Evolutionary conservation across 768 basidiomycete species (phyloP), one percentile per base, ranked within the genome.

Genomic region (Calocera viscosa): DNA sequence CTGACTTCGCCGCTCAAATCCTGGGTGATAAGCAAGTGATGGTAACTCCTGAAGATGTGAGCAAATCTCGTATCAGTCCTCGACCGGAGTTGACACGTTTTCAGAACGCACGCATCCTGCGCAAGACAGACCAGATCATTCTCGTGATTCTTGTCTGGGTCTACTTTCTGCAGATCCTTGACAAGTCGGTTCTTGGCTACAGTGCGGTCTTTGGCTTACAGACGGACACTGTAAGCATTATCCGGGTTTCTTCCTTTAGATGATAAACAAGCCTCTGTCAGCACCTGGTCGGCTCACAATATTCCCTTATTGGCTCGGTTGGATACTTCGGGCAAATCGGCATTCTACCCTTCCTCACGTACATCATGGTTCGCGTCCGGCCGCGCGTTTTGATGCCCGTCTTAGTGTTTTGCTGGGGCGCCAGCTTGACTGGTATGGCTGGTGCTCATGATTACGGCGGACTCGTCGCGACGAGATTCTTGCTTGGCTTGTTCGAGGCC

Each of bases 401-500:
- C 67, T 65, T 73, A 35, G 69, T 74, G 11, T 60, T 68, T 40
- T 66, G 65, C 67, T 72, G 72, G 72, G 70, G 69, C 1, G 66
- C 49, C 19, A 66, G 71, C 11, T 67, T 73, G 24, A 66, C 68
- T 32, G 74, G 74, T 16, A 73, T 76, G 72, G 74, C 72, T 5
- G 71, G 68, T 43, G 69, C 70, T 10, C 71, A 70, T 33, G 67
- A 63, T 60, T 75, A 70, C 65, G 64, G 32, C 10, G 47, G 72
- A 0, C 72, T 78, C 12, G 65, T 72, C 17, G 76, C 72, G 33
- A 73, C 73, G 22, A 70, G 77, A 33, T 75, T 76, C 75, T 65
- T 78, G 38, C 72, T 78, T 17, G 77, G 77, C 35, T 71, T 71
- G 17, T 77, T 76, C 60, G 76, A 77, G 66, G 72, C 67, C 10